Evolutionary conservation across 169 alveolate genomes (phyloP).

Genomic region (Amoebophrya sp.): DNA sequence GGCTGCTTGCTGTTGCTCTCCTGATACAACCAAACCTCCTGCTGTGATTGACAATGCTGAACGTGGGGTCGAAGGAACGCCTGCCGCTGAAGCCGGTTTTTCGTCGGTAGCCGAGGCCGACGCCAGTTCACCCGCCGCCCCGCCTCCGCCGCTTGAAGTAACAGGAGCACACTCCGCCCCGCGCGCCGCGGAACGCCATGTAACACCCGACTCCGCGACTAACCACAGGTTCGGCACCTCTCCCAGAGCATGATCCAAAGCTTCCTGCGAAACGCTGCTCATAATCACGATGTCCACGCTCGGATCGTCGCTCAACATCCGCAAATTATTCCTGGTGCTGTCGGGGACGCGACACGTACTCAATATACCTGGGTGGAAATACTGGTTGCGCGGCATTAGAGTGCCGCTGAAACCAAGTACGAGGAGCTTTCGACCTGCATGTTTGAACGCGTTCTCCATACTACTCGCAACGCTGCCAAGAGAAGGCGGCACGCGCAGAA

Average conservation of each 20-base stretch:
- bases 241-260: not conserved
- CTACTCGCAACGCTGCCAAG: not conserved
- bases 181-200: constrained; percentile 6
- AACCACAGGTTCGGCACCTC: not conserved
- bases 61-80: no score
- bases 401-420: not conserved
- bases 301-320: not conserved
- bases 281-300: not conserved
- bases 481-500: not conserved
- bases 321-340: not conserved
- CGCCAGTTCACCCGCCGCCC: no score
- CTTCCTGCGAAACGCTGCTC: not conserved
- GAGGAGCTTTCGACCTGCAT: no score
- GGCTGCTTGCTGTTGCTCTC: no score
- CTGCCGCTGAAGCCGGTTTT: no score
- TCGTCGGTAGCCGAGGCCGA: no score
- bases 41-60: no score
- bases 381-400: not conserved
- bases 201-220: not conserved
- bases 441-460: not conserved
- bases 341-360: not conserved
- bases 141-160: no score
- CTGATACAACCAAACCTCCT: no score
- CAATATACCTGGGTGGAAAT: not conserved
- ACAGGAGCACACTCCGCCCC: no score